Base-by-base conservation (phyloP, 2,329 filamentous ascomycete genomes). In the Trichoderma citrinoviride region DNA sequence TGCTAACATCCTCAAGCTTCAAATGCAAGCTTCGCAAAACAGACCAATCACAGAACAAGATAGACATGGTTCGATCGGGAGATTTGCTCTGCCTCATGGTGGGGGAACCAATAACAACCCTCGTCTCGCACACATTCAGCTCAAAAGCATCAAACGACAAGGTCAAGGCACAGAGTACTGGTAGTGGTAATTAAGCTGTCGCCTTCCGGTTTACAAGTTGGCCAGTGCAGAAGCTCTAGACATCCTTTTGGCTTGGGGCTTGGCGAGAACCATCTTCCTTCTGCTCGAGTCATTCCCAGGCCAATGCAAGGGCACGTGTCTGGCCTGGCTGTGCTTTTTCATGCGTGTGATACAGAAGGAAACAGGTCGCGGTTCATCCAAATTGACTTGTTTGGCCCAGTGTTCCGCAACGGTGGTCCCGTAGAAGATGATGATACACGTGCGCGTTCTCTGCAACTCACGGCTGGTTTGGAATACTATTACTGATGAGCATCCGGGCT, bases 301-400 rank as follows among this genome's bases (percentile, higher is more conserved):
- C 58, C 49, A 54, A 62, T 62, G 58, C 58, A 62, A 62, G 58
- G 58, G 49, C 53, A 49, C 37, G 40, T 61, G 33, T 37, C 33
- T 37, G 33, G 10, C 17, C 29, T 25, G 33, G 15, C 21, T 33
- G n/a, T 17, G 23, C 57, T 52, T 29, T 1, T 55, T n/a, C 37
- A 50, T 43, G 53, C 37, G 52, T 49, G 55, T n/a, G 33, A 25
- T 21, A 7, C 44, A 25, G 15, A n/a, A n/a, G 15, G 37, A 47
- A 41, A 15, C 15, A 60, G 19, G 19, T 21, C 41, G 27, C 25
- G 29, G 15, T 40, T 40, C 8, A 25, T 15, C 19, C 21, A 50
- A 17, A 29, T 46, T 52, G 10, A 7, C n/a, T 46, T 40, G 21
- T 19, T 15, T 23, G 7, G 57, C 33, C 33, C 10, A 33, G 29